Conservation (phyloP, 164 flowering plant species). For the Tinospora cordifolia region DNA sequence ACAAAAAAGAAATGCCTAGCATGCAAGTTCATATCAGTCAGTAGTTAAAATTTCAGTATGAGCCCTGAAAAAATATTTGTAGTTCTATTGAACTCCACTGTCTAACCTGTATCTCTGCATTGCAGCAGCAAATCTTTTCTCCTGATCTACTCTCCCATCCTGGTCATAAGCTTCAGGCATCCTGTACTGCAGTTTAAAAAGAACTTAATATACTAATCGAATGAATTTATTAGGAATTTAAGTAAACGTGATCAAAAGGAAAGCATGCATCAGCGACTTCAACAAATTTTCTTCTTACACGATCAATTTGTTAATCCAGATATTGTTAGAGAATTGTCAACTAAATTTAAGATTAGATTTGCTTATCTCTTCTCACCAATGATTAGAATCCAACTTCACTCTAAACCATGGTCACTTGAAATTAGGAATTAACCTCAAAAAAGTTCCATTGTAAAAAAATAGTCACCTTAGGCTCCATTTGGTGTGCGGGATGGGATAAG, state of each 20-base stretch:
- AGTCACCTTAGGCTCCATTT: too few species aligned
- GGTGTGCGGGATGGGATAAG: too few species aligned
- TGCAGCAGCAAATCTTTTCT: conserved; percentile 85
- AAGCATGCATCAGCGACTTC: background rate
- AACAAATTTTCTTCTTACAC: background rate
- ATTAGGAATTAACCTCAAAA: too few species aligned
- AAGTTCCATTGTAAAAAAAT: too few species aligned
- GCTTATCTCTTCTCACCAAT: background rate
- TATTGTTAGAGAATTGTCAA: too few species aligned
- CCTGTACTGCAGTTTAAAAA: conserved; percentile 61
- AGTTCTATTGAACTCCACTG: background rate
- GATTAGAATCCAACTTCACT: background rate
- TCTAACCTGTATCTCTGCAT: conserved; percentile 78
- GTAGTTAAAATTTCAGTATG: background rate
- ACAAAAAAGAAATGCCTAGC: background rate
- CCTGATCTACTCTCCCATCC: conserved; percentile 85
- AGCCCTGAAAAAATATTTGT: background rate
- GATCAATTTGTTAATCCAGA: too few species aligned
- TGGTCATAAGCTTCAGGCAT: conserved; percentile 97
- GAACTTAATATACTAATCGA: background rate
- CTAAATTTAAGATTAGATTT: background rate
- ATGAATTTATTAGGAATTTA: background rate
- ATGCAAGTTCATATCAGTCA: too few species aligned
- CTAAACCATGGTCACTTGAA: background rate
- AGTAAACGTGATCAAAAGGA: background rate